phyloP scores from a whole-genome alignment of 257 asterid species.

The Nyctanthes arbortristis region DNA sequence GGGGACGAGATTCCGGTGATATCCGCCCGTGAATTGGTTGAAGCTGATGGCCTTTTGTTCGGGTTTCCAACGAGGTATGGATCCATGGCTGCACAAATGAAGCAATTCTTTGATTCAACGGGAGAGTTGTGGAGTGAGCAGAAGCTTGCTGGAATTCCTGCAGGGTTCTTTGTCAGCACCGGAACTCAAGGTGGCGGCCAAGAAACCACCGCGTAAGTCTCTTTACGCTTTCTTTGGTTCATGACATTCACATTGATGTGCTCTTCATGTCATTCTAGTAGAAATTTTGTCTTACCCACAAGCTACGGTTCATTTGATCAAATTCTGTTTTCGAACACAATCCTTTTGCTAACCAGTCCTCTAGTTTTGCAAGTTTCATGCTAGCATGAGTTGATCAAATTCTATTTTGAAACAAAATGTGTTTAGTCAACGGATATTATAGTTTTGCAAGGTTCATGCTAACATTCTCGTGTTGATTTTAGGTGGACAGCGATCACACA shows the following conservation, averaged over 20 bases:
- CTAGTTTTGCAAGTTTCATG: too few relatives aligned
- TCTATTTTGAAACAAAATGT: too few relatives aligned
- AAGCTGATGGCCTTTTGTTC: slow-evolving; percentile 57
- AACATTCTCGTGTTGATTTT: too few relatives aligned
- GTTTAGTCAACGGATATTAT: not conserved
- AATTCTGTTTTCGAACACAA: too few relatives aligned
- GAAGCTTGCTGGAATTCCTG: slow-evolving; percentile 59
- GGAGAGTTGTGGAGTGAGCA: slow-evolving; percentile 54
- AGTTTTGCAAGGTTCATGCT: too few relatives aligned
- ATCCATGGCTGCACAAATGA: slow-evolving; percentile 59
- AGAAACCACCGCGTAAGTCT: slow-evolving; percentile 61
- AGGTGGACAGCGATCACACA: slow-evolving; percentile 67
- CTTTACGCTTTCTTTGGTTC: not conserved
- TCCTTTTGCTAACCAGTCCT: too few relatives aligned
- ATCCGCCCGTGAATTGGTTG: slow-evolving; percentile 39
- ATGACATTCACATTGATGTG: not conserved
- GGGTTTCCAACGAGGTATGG: slow-evolving; percentile 63
- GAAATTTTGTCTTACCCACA: too few relatives aligned
- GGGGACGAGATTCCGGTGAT: slow-evolving; percentile 40
- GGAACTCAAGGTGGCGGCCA: slow-evolving; percentile 74
- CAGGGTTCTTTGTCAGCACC: slow-evolving; percentile 57
- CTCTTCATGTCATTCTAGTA: too few relatives aligned
- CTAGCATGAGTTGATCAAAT: too few relatives aligned
- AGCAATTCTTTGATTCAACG: slow-evolving; percentile 56
- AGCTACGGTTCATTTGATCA: too few relatives aligned